Conservation (phyloP, 2,329 filamentous ascomycete genomes). For the Xylariaceae sp. region DNA sequence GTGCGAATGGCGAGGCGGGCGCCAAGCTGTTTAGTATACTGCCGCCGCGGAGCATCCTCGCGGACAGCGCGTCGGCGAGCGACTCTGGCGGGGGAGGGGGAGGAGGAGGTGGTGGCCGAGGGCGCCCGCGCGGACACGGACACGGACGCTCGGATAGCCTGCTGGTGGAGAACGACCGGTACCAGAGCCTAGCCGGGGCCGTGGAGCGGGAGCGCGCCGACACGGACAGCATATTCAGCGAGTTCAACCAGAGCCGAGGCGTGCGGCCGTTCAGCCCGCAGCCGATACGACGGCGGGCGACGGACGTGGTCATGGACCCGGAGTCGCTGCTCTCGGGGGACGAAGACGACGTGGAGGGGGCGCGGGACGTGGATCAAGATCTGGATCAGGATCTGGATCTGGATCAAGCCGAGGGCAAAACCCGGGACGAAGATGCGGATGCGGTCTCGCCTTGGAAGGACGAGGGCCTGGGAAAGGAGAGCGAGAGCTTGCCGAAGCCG, state of each 20-base stretch:
- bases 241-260: slow-evolving; percentile 49
- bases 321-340: slow-evolving; percentile 23
- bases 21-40: slow-evolving; percentile 61
- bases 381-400: slow-evolving; percentile 6
- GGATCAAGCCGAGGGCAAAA: slow-evolving; percentile 6
- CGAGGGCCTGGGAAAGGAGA: slow-evolving; percentile 14
- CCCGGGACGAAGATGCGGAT: slow-evolving; percentile 10
- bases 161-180: slow-evolving; percentile 44
- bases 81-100: slow-evolving; percentile 7
- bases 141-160: slow-evolving; percentile 52
- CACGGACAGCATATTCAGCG: slow-evolving; percentile 49
- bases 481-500: slow-evolving; percentile 1
- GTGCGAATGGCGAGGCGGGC: too few relatives aligned
- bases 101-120: slow-evolving; percentile 1
- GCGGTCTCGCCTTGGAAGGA: slow-evolving; percentile 22
- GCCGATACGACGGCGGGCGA: slow-evolving; percentile 31
- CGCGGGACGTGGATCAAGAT: slow-evolving; percentile 3
- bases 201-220: slow-evolving; percentile 48
- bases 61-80: slow-evolving; percentile 41
- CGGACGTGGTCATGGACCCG: slow-evolving; percentile 29
- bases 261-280: slow-evolving; percentile 59
- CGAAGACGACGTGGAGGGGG: slow-evolving; percentile 14
- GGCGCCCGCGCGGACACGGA: slow-evolving; percentile 9
- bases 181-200: slow-evolving; percentile 54
- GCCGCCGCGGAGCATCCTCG: slow-evolving; percentile 59